Percentiles rank a stretch among this genome's conserved stretches.
Evolutionary conservation across 352 stramenopile genomes (phyloP).

Genomic region (Phytophthora pinifolia): DNA sequence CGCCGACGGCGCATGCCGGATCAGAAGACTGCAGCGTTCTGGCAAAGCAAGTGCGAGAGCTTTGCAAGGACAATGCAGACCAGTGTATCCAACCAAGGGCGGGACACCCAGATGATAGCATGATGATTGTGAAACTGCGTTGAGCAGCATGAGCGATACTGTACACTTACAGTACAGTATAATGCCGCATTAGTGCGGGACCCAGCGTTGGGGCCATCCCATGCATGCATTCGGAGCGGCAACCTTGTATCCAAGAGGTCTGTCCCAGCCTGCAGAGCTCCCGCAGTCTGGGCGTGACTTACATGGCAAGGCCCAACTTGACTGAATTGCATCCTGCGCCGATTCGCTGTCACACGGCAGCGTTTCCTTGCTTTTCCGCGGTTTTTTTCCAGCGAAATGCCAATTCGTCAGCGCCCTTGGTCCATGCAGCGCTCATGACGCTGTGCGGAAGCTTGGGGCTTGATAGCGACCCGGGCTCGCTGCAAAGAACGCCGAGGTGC

Average conservation of each 20-base stretch:
- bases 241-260: constrained; percentile 13
- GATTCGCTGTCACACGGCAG: no score
- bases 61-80: constrained; percentile 23
- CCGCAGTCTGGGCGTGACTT: constrained; percentile 21
- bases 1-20: constrained; percentile 11
- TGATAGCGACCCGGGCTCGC: not conserved
- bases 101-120: constrained; percentile 13
- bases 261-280: constrained; percentile 21
- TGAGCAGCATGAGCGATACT: not conserved
- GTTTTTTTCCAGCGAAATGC: not conserved
- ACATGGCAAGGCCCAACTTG: constrained; percentile 11
- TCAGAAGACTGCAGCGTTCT: constrained; percentile 18
- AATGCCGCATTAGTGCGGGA: no score
- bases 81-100: constrained; percentile 25
- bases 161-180: no score
- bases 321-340: constrained; percentile 18
- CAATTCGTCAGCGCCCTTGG: not conserved
- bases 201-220: not conserved
- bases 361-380: not conserved
- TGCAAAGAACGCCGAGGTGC: no score
- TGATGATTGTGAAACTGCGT: constrained; percentile 20
- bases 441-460: not conserved
- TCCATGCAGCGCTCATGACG: not conserved
- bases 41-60: not conserved
- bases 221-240: not conserved